These are phyloP conservation scores for Clonostachys byssicola DNA, from an alignment of 2,329 filamentous ascomycete species.

Conservation along the genomic window DNA sequence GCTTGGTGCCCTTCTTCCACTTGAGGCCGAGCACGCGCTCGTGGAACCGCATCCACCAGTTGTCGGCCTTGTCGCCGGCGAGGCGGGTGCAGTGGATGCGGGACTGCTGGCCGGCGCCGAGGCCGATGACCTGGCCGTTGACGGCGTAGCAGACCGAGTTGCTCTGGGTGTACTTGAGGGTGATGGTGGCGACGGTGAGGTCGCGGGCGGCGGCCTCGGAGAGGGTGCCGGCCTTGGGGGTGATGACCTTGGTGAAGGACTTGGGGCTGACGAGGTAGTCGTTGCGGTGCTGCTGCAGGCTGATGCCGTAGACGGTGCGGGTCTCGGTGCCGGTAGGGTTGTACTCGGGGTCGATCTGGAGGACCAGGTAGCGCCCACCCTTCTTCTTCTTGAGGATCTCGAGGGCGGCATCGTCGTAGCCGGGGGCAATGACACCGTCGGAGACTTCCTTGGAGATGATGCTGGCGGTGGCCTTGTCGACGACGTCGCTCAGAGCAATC, in stretches of 20 bases:
- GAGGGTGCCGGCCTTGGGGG: constrained; percentile 73
- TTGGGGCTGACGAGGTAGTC: constrained; percentile 80
- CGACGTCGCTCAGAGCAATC: constrained; percentile 86
- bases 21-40: constrained; percentile 80
- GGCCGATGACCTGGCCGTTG: constrained; percentile 88
- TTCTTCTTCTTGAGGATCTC: constrained; percentile 97
- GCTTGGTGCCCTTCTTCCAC: constrained; percentile 97
- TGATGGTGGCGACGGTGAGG: constrained; percentile 91
- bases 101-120: constrained; percentile 94
- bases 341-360: constrained; percentile 90
- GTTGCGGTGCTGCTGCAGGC: constrained; percentile 86
- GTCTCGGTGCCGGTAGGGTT: constrained; percentile 76
- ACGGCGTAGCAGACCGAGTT: constrained; percentile 98
- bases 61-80: constrained; percentile 96
- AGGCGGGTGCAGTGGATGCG: constrained; percentile 98
- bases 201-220: constrained; percentile 82
- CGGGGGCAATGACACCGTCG: constrained; percentile 90
- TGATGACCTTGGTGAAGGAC: constrained; percentile 82
- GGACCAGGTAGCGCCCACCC: constrained; percentile 91
- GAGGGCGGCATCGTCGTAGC: constrained; percentile 79
- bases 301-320: constrained; percentile 86
- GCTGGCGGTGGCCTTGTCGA: constrained; percentile 90
- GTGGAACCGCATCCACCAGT: constrained; percentile 99
- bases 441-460: constrained; percentile 98
- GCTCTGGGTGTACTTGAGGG: constrained; percentile 97